Evolutionary conservation across 2,329 filamentous ascomycete species (phyloP).

Genomic region (Phoma sp.): DNA sequence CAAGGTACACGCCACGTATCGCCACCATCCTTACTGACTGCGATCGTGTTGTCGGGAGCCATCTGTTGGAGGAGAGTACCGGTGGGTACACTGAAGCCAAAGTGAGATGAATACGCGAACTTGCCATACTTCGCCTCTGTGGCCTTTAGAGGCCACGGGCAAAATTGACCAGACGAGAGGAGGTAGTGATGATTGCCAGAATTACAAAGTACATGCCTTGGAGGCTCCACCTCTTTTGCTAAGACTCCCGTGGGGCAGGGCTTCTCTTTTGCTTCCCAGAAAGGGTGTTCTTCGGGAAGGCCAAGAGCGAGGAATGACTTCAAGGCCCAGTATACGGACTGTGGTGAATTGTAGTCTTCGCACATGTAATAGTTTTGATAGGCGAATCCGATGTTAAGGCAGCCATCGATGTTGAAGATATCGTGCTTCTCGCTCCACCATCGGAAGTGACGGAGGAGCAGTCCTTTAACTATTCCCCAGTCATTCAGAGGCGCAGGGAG

Average conservation of each 20-base stretch:
- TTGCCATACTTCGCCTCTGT: constrained; percentile 47
- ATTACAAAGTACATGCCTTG: constrained; percentile 57
- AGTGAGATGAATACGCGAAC: constrained; percentile 45
- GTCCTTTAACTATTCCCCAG: constrained; percentile 54
- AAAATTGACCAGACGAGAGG: constrained; percentile 42
- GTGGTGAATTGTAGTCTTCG: constrained; percentile 64
- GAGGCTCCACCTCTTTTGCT: constrained; percentile 19
- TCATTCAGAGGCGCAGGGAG: constrained; percentile 48
- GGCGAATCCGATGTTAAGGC: constrained; percentile 56
- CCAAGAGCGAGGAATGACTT: constrained; percentile 57
- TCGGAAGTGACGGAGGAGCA: constrained; percentile 57
- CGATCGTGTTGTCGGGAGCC: constrained; percentile 49
- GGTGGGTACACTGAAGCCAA: constrained; percentile 49
- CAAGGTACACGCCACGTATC: constrained; percentile 50
- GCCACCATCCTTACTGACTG: constrained; percentile 47
- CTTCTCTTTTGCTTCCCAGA: constrained; percentile 56
- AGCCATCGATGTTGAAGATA: constrained; percentile 58
- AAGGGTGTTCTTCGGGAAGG: constrained; percentile 46
- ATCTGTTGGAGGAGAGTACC: constrained; percentile 49
- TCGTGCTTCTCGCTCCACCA: constrained; percentile 55
- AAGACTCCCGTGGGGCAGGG: constrained; percentile 27
- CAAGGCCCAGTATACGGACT: constrained; percentile 62
- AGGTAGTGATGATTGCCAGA: constrained; percentile 40
- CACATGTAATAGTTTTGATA: constrained; percentile 61
- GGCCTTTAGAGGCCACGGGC: constrained; percentile 45